Percentiles rank a stretch among this genome's conserved stretches.
phyloP scores from a whole-genome alignment of 2,329 filamentous ascomycete species.

The Xylariaceae sp. region DNA sequence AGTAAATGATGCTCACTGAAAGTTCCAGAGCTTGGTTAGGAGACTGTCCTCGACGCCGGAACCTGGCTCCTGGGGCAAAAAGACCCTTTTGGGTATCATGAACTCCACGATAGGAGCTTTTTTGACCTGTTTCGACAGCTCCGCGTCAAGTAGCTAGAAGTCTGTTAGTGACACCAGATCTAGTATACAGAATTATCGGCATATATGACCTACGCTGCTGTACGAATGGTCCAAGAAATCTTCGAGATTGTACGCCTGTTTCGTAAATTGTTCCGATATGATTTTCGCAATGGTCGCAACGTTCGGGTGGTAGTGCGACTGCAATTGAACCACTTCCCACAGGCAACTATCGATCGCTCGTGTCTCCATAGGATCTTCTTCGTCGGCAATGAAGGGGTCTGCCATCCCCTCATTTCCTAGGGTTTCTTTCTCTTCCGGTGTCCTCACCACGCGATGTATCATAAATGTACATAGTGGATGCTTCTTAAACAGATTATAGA shows the following conservation, averaged over 20 bases:
- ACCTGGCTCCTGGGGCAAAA: slow-evolving; percentile 56
- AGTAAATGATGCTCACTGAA: slow-evolving; percentile 38
- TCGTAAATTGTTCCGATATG: slow-evolving; percentile 95
- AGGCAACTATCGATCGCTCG: slow-evolving; percentile 87
- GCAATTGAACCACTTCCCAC: slow-evolving; percentile 91
- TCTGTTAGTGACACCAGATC: slow-evolving; percentile 37
- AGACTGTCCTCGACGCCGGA: slow-evolving; percentile 56
- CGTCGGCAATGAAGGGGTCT: slow-evolving; percentile 77
- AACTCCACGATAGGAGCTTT: slow-evolving; percentile 89
- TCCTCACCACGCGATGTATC: slow-evolving; percentile 77
- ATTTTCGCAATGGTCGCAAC: slow-evolving; percentile 93
- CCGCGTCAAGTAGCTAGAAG: slow-evolving; percentile 75
- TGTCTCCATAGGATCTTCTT: slow-evolving; percentile 83
- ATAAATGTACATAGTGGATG: slow-evolving; percentile 95
- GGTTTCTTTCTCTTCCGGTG: slow-evolving; percentile 57
- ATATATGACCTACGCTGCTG: slow-evolving; percentile 62
- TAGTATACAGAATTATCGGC: slow-evolving; percentile 1
- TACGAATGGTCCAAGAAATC: slow-evolving; percentile 98
- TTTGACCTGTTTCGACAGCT: slow-evolving; percentile 80
- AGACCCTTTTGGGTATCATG: slow-evolving; percentile 87
- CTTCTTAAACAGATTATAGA: slow-evolving; percentile 90
- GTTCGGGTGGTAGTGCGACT: slow-evolving; percentile 95
- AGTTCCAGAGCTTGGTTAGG: slow-evolving; percentile 65
- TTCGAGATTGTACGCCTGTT: slow-evolving; percentile 91
- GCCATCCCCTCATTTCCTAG: slow-evolving; percentile 62